Evolutionary conservation across 257 asterid species (phyloP).

Genomic region (Solanum neorickii): DNA sequence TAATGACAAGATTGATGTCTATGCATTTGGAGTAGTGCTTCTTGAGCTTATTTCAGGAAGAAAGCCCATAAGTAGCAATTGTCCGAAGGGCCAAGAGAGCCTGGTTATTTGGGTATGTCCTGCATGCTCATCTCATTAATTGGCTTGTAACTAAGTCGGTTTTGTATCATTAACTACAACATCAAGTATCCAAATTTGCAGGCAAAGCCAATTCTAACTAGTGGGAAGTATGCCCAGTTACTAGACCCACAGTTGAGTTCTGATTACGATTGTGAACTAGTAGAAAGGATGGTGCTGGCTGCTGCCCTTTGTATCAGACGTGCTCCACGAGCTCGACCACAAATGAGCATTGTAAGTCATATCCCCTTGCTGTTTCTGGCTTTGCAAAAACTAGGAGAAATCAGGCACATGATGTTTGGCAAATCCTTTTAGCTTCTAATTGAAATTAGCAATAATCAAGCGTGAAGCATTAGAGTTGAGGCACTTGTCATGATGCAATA

Average conservation of each 20-base stretch:
- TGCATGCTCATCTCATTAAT: neutral
- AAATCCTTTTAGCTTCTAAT: neutral
- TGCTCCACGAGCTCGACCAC: constrained; percentile 86
- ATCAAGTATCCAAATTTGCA: constrained; percentile 11
- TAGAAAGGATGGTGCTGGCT: constrained; percentile 79
- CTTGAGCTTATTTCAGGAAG: constrained; percentile 93
- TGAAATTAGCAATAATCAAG: neutral
- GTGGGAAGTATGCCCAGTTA: constrained; percentile 42
- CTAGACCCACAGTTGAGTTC: constrained; percentile 59
- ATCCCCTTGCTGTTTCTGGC: neutral
- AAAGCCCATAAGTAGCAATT: constrained; percentile 72
- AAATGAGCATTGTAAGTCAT: constrained; percentile 67
- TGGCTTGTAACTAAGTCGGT: neutral
- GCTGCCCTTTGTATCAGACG: constrained; percentile 86
- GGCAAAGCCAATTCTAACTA: constrained; percentile 73
- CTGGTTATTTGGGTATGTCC: constrained; percentile 93
- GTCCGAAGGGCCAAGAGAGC: constrained; percentile 93
- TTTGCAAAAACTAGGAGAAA: neutral
- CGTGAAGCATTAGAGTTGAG: neutral
- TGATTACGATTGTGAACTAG: constrained; percentile 45
- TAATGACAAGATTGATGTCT: constrained; percentile 80
- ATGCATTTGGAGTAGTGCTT: constrained; percentile 94
- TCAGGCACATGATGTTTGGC: neutral
- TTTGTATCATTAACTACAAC: neutral
- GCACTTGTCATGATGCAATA: neutral